Evolutionary conservation across 1,284 basidiomycete genomes (phyloP), one percentile per base, ranked within the genome.

Genomic region (Cutaneotrichosporon cyanovorans): DNA sequence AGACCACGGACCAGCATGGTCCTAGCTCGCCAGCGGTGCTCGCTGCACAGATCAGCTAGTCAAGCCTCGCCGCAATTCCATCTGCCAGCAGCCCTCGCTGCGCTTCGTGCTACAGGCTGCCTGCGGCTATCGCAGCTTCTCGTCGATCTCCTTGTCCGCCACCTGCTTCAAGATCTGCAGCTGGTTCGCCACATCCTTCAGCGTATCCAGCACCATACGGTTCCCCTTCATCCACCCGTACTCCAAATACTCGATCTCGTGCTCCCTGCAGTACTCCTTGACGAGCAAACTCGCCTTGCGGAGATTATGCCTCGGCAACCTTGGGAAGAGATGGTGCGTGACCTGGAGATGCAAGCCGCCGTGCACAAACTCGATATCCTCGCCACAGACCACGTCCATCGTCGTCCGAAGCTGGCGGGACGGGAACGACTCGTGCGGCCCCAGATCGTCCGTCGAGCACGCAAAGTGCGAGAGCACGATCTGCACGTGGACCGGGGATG

Each of bases 381-480:
- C 77, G 1, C 84, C 81, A 71, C 92, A 97, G 51, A 86, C 80
- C 32, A 98, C 90, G 69, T 98, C 95, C 55, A 89, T 87, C 0
- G 95, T 97, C 8, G 95, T 98, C 41, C 93, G 84, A 51, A 98
- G 75, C 70, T 98, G 93, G 25, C 95, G 83, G 58, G 87, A 84
- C 1, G 86, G 79, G 75, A 97, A 98, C 2, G 87, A 90, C 69
- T 98, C 95, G 30, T 75, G 75, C 1, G 89, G 86, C 2, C 92
- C 92, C 20, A 97, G 77, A 65, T 97, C 93, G 10, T 78, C 84
- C 1, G 90, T 92, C 7, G 91, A 91, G 75, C 95, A 92, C 37
- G 88, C 87, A 72, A 95, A 98, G 74, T 98, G 93, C 3, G 92
- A 97, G 19, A 98, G 80, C 1, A 97, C 92, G 60, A 98, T 98